Evolutionary conservation across 2,329 filamentous ascomycete genomes (phyloP).

Genomic region (Drechslerella dactyloides): DNA sequence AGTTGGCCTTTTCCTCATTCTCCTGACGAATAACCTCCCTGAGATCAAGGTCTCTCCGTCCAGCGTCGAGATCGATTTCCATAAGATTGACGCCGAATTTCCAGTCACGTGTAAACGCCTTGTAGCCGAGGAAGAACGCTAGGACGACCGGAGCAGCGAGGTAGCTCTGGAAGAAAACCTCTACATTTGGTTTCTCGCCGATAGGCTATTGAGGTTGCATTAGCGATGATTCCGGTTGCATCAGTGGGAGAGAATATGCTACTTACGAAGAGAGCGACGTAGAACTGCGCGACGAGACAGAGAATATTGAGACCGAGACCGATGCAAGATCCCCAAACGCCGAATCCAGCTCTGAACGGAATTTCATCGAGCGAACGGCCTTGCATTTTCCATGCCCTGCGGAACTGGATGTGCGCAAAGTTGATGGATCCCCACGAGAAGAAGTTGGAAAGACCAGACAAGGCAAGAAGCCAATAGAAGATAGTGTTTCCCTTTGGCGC

Average conservation of each 20-base stretch:
- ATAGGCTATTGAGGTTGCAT: constrained; percentile 21
- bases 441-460: constrained; percentile 69
- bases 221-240: constrained; percentile 5
- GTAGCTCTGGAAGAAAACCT: constrained; percentile 65
- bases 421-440: constrained; percentile 73
- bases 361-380: constrained; percentile 69
- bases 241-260: background rate
- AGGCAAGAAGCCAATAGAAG: constrained; percentile 70
- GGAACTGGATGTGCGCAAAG: constrained; percentile 72
- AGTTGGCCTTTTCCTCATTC: constrained; percentile 45
- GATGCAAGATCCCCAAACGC: constrained; percentile 68
- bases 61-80: constrained; percentile 72
- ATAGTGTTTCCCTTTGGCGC: constrained; percentile 61
- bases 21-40: constrained; percentile 38
- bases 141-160: constrained; percentile 66
- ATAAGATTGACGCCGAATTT: constrained; percentile 63
- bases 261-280: constrained; percentile 55
- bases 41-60: constrained; percentile 58
- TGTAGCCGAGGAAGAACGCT: constrained; percentile 65
- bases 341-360: constrained; percentile 68
- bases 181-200: constrained; percentile 54
- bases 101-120: constrained; percentile 68
- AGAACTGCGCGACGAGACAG: constrained; percentile 64
- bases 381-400: constrained; percentile 66
- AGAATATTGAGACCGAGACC: constrained; percentile 66